A percentile compares a stretch with the other conserved stretches of the same genome.
Evolutionary conservation across 768 basidiomycete species (phyloP).

Genomic region (Mycena belliarum): DNA sequence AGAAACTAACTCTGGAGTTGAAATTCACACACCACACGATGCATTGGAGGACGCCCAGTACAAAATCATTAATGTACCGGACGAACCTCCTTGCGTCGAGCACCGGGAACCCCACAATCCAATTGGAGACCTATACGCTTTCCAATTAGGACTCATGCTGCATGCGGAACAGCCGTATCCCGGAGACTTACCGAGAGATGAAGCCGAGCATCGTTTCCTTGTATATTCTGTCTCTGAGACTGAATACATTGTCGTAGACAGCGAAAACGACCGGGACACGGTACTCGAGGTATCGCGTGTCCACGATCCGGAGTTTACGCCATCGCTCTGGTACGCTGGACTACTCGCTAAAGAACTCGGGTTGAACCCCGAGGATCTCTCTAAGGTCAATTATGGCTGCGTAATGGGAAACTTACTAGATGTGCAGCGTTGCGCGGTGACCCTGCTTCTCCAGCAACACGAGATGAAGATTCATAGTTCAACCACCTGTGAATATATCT

Average conservation of each 20-base stretch:
- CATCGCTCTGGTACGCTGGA: background rate
- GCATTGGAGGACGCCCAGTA: no score
- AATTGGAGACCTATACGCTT: background rate
- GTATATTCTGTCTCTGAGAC: background rate
- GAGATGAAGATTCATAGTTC: no score
- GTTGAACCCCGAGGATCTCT: background rate
- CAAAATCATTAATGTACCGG: no score
- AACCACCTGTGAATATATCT: no score
- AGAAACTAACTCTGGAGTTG: background rate
- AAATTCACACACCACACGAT: background rate
- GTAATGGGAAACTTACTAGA: background rate
- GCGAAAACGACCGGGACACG: background rate
- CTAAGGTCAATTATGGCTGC: background rate
- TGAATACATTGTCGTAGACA: background rate
- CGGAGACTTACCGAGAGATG: background rate
- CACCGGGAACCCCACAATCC: no score
- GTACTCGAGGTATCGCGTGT: background rate
- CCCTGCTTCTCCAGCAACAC: no score
- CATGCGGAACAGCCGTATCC: background rate
- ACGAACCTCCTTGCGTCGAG: no score
- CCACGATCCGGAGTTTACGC: background rate
- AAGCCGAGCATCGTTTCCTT: background rate
- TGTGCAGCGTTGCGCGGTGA: no score
- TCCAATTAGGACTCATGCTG: background rate
- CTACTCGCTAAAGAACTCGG: background rate